Base-by-base conservation (phyloP, 2,329 filamentous ascomycete species). In the Ceratocystis variospora region DNA sequence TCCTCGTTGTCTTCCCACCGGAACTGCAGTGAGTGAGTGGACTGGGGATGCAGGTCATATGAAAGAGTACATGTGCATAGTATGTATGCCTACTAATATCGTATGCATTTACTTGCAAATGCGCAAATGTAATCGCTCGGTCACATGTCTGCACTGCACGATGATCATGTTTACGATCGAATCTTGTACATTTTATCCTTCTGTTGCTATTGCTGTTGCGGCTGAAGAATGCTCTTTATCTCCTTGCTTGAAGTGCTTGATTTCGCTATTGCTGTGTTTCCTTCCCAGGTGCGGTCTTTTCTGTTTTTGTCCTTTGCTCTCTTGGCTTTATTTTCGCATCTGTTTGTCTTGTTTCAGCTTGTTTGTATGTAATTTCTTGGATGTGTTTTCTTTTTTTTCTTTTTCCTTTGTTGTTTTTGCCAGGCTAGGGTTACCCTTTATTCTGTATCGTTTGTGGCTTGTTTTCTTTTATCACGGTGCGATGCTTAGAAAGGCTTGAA, bases 191-290 rank as follows among this genome's bases (percentile, higher is more conserved):
- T 12, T 53, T 22, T 53, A 53, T 25, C 48, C 17, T 28, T 53
- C 37, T 41, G 37, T 41, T 41, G 37, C 37, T 41, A 41, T 25
- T 53, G 48, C 22, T 22, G 3, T 22, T 50, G 48, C n/a, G 2
- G 22, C 19, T 50, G 48, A 53, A 53, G 22, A 25, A 25, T 25
- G 5, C 25, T 3, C 48, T 25, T 53, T 53, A 53, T 28, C 15
- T 28, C 3, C 17, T 15, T 31, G 33, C 17, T 59, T 37, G 2
- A 12, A 8, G 22, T 33, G 28, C 68, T 68, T 68, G 69, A 63
- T 59, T 69, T 67, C 63, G 17, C 62, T 62, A 50, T 64, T 55
- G 19, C 6, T 45, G 25, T 28, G 37, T 63, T 65, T 57, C 48
- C 33, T 65, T 57, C 48, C 33, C 19, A 31, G 28, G 57, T 61